Conservation (phyloP, 768 basidiomycete species). For the Tulasnella sp. region DNA sequence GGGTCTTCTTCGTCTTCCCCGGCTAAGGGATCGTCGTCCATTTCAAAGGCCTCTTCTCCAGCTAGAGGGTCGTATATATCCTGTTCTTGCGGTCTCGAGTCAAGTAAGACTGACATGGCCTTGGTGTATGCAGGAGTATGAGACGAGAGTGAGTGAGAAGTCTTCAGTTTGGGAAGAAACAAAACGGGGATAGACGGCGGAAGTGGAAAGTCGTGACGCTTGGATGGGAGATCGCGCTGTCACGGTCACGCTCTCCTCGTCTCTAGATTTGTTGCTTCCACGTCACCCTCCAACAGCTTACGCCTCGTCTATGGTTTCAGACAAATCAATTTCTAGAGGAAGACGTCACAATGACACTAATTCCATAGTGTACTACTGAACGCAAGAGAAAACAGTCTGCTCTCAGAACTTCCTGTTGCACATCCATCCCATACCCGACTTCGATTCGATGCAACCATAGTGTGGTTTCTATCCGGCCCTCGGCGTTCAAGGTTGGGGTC, state of each 20-base stretch:
- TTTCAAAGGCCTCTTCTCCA: background rate
- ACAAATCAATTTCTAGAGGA: too few species aligned
- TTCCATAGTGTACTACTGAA: too few species aligned
- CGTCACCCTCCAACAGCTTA: background rate
- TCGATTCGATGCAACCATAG: too few species aligned
- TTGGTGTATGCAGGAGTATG: background rate
- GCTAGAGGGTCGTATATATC: background rate
- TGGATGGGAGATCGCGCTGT: conserved; percentile 10
- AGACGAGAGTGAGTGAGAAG: background rate
- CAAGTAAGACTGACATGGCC: background rate
- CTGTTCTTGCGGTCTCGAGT: background rate
- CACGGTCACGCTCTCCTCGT: background rate
- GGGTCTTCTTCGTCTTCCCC: background rate
- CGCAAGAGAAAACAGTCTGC: too few species aligned
- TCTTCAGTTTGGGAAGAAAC: conserved; percentile 3
- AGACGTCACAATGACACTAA: too few species aligned
- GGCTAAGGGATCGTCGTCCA: background rate
- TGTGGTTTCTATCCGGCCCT: too few species aligned
- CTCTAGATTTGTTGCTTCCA: background rate
- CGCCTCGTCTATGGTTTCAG: background rate
- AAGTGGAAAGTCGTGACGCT: background rate
- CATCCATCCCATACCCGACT: too few species aligned
- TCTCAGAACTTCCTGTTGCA: too few species aligned
- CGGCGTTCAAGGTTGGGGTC: background rate
- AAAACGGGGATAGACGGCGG: conserved; percentile 15